phyloP scores from a whole-genome alignment of 2,329 filamentous ascomycete genomes.

The Chaetoscypha palmicola region DNA sequence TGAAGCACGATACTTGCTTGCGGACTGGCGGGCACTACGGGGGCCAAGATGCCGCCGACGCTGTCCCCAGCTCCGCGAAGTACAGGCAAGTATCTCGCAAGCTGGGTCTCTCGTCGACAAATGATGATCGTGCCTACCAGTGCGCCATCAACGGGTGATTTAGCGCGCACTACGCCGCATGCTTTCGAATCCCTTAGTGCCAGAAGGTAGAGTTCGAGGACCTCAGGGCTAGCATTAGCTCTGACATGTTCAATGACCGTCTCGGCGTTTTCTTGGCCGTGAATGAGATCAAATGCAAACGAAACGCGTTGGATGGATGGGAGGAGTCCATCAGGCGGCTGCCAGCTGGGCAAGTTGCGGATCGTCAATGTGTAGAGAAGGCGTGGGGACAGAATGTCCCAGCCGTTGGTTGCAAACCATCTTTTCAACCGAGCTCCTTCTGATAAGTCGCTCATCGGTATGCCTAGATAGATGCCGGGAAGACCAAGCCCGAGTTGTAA shows the following conservation, averaged over 20 bases:
- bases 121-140: conserved; percentile 59
- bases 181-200: conserved; percentile 52
- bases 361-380: conserved; percentile 58
- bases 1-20: conserved; percentile 59
- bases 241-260: conserved; percentile 58
- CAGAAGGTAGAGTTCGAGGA: conserved; percentile 59
- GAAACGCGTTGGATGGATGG: conserved; percentile 44
- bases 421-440: conserved; percentile 44
- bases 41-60: conserved; percentile 58
- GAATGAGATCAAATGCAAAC: conserved; percentile 58
- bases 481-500: conserved; percentile 76
- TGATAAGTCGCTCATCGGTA: conserved; percentile 57
- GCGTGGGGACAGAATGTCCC: conserved; percentile 64
- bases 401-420: conserved; percentile 88
- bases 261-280: conserved; percentile 53
- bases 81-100: conserved; percentile 55
- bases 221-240: conserved; percentile 54
- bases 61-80: conserved; percentile 46
- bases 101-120: conserved; percentile 50
- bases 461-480: conserved; percentile 79
- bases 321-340: conserved; percentile 53
- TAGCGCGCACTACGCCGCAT: conserved; percentile 61
- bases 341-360: conserved; percentile 52
- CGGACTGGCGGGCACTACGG: conserved; percentile 55
- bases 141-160: conserved; percentile 51